phyloP scores from a whole-genome alignment of 2,329 filamentous ascomycete genomes.

The Sporothrix euskadiensis region DNA sequence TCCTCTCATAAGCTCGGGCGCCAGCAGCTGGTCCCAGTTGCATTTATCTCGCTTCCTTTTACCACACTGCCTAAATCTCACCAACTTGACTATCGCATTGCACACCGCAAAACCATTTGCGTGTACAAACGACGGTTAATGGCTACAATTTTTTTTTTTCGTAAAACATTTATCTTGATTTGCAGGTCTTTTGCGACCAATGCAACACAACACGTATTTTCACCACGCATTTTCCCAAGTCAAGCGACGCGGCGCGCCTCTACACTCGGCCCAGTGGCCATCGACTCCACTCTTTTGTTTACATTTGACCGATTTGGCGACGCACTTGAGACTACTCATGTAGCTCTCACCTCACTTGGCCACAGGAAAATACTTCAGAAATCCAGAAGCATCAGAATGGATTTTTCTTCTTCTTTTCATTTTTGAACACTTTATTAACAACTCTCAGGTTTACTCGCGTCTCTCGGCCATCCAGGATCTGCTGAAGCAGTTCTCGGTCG shows the following conservation, averaged over 20 bases:
- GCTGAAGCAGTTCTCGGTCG: conserved; percentile 75
- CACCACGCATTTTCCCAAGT: background rate
- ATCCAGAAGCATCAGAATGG: background rate
- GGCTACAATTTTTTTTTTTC: background rate
- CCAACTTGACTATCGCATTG: background rate
- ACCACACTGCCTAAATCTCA: background rate
- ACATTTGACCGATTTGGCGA: conserved; percentile 10
- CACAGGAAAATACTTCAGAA: background rate
- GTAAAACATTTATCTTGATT: background rate
- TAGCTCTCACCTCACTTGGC: background rate
- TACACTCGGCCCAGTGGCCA: background rate
- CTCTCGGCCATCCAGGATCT: conserved; percentile 77
- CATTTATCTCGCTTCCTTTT: background rate
- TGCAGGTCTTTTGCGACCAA: background rate
- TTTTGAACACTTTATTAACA: background rate
- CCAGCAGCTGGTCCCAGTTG: background rate
- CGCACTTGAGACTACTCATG: background rate
- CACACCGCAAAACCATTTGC: background rate
- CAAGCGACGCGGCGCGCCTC: conserved; percentile 2
- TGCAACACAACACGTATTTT: background rate
- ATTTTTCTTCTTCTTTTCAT: background rate
- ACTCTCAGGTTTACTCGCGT: conserved; percentile 69
- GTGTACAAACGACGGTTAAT: background rate
- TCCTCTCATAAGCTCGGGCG: background rate
- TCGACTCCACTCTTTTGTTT: conserved; percentile 19